phyloP scores from a whole-genome alignment of 768 basidiomycete species.

The Serendipita vermifera region DNA sequence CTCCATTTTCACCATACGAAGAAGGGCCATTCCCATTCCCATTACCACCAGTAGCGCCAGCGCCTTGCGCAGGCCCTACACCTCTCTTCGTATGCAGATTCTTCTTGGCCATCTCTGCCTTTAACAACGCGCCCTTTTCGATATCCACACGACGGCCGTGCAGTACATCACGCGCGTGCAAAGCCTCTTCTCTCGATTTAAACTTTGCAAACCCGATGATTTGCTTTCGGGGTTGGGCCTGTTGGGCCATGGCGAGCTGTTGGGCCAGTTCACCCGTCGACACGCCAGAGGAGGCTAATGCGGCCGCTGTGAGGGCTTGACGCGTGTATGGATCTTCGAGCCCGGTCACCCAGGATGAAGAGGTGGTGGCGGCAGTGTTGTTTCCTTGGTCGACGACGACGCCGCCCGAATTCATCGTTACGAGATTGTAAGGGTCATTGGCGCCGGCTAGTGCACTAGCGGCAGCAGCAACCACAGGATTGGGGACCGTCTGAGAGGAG shows the following conservation, averaged over 20 bases:
- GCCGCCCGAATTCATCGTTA: slow-evolving; percentile 70
- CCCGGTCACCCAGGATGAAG: slow-evolving; percentile 28
- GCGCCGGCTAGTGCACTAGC: slow-evolving; percentile 29
- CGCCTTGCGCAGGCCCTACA: slow-evolving; percentile 49
- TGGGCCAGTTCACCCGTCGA: slow-evolving; percentile 13
- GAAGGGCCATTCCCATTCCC: too few relatives aligned
- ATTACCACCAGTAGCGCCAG: slow-evolving; percentile 20
- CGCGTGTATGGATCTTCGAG: slow-evolving; percentile 19
- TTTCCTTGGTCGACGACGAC: slow-evolving; percentile 68
- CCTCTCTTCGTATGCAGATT: slow-evolving; percentile 92
- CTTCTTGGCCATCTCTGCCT: slow-evolving; percentile 99
- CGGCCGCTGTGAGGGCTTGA: slow-evolving; percentile 9
- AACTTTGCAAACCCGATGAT: slow-evolving; percentile 99
- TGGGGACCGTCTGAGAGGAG: slow-evolving; percentile 29
- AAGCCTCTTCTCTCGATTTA: slow-evolving; percentile 69
- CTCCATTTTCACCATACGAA: too few relatives aligned
- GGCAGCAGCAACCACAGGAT: slow-evolving; percentile 20
- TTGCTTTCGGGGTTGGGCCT: slow-evolving; percentile 65
- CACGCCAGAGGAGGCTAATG: slow-evolving; percentile 12
- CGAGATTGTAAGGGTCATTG: slow-evolving; percentile 73
- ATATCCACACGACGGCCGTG: slow-evolving; percentile 86
- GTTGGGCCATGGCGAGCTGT: slow-evolving; percentile 24
- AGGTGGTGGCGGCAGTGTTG: slow-evolving; percentile 58
- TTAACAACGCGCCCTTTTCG: slow-evolving; percentile 83
- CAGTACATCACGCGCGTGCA: slow-evolving; percentile 74